Conservation (phyloP, 2,329 filamentous ascomycete species). For the Claviceps spartinae region DNA sequence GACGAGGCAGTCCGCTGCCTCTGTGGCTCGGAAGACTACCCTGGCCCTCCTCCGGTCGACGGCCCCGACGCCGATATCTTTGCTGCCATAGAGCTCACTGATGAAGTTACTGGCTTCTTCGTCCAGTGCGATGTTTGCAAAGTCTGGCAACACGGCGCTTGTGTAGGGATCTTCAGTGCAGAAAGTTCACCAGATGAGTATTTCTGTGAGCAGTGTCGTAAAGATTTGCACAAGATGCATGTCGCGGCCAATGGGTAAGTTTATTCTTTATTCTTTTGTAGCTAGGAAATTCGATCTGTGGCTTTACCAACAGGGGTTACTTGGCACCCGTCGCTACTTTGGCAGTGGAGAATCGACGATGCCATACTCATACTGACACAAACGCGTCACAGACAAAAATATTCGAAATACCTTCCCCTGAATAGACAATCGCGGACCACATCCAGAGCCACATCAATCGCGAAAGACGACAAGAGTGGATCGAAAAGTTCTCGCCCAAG, state of each 20-base stretch:
- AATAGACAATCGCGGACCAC: slow-evolving; percentile 41
- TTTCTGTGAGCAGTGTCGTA: slow-evolving; percentile 90
- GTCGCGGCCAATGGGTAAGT: slow-evolving; percentile 75
- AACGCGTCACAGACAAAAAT: slow-evolving; percentile 40
- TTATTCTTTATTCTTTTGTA: not conserved
- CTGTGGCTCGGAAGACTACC: slow-evolving; percentile 89
- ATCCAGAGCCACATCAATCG: slow-evolving; percentile 50
- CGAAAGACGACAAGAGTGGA: slow-evolving; percentile 46
- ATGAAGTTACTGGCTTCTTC: slow-evolving; percentile 88
- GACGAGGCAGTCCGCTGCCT: slow-evolving; percentile 94
- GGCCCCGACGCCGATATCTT: slow-evolving; percentile 44
- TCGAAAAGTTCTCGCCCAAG: slow-evolving; percentile 43
- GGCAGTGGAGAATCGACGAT: no score
- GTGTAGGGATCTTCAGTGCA: slow-evolving; percentile 93
- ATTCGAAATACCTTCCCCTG: slow-evolving; percentile 51
- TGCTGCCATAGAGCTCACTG: slow-evolving; percentile 50
- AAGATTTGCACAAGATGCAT: slow-evolving; percentile 78
- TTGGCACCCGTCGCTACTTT: not conserved
- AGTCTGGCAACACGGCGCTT: slow-evolving; percentile 97
- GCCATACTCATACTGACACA: slow-evolving; percentile 29
- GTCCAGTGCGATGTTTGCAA: slow-evolving; percentile 97
- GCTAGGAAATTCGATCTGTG: not conserved
- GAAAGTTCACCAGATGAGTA: slow-evolving; percentile 90
- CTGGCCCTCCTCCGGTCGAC: slow-evolving; percentile 59
- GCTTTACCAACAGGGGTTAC: not conserved